These are phyloP conservation scores for Erysimum cheiri DNA, from an alignment of 441 rosid genomes.

Conservation along the genomic window DNA sequence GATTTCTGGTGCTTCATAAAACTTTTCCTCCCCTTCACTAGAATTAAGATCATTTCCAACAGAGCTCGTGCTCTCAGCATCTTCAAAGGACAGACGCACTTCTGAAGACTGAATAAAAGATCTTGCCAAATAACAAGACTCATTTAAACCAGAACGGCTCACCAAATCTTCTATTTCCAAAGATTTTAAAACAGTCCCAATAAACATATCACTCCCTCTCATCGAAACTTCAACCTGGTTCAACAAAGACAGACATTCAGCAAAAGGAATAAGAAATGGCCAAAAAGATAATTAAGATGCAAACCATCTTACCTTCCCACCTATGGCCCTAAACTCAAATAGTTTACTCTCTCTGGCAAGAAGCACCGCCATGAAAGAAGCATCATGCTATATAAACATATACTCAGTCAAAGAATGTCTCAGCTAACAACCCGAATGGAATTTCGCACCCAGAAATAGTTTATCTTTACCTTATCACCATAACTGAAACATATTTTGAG, in stretches of 20 bases:
- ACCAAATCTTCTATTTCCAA: conserved; percentile 98
- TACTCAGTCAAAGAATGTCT: conserved; percentile 45
- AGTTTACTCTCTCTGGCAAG: conserved; percentile 78
- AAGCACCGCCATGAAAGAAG: conserved; percentile 74
- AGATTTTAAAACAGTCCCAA: conserved; percentile 89
- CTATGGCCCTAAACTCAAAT: conserved; percentile 91
- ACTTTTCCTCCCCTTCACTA: conserved; percentile 89
- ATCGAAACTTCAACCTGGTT: conserved; percentile 89
- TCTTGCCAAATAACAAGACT: conserved; percentile 83
- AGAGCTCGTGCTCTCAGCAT: conserved; percentile 48
- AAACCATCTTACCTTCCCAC: conserved; percentile 81
- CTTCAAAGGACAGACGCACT: conserved; percentile 51
- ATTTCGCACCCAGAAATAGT: conserved; percentile 31
- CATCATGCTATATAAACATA: conserved; percentile 58
- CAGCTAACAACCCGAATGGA: conserved; percentile 34
- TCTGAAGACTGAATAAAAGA: conserved; percentile 75
- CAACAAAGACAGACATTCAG: conserved; percentile 34
- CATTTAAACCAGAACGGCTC: conserved; percentile 54
- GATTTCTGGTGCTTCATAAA: conserved; percentile 92
- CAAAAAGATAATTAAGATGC: conserved; percentile 28
- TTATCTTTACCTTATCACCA: conserved; percentile 61
- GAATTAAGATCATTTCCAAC: conserved; percentile 48
- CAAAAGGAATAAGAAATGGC: conserved; percentile 33
- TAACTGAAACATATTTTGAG: conserved; percentile 83
- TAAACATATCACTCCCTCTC: conserved; percentile 79